Percentiles rank a stretch among this genome's conserved stretches.
Evolutionary conservation across 176 grass and related monocot species (phyloP).

Genomic region (Oryza longistaminata): DNA sequence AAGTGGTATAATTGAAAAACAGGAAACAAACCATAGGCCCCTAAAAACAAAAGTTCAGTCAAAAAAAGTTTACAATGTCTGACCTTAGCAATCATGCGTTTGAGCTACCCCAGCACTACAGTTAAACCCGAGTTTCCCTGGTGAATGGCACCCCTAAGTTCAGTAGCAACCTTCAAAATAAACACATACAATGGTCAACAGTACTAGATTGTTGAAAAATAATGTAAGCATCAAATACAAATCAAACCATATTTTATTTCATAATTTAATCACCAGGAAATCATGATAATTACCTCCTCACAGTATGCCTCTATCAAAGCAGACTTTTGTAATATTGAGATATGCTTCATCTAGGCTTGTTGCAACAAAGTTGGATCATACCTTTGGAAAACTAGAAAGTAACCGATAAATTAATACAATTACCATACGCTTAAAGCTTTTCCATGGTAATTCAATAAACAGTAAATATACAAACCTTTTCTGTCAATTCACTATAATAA

Average conservation of each 20-base stretch:
- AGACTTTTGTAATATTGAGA: conserved; percentile 70
- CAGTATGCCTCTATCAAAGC: conserved; percentile 64
- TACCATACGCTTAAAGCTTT: conserved; percentile 2
- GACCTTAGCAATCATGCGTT: conserved; percentile 94
- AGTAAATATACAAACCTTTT: conserved; percentile 73
- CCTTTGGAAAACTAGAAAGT: conserved; percentile 61
- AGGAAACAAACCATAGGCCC: not conserved
- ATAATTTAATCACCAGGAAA: not conserved
- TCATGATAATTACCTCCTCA: conserved; percentile 61
- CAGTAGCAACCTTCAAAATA: conserved; percentile 71
- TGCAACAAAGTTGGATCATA: conserved; percentile 84
- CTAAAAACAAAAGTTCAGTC: not conserved
- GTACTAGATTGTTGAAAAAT: conserved; percentile 1
- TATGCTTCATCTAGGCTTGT: conserved; percentile 95
- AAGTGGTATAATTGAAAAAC: not conserved
- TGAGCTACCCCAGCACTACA: conserved; percentile 90
- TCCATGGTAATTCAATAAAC: conserved; percentile 5
- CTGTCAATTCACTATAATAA: conserved; percentile 83
- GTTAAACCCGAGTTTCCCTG: conserved; percentile 92
- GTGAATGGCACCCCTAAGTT: conserved; percentile 75
- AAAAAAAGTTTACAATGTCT: not conserved
- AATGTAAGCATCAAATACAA: not conserved
- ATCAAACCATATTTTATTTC: not conserved
- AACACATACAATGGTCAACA: conserved; percentile 19
- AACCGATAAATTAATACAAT: conserved; percentile 24